Evolutionary conservation across 371 early-diverging fungal species (phyloP).

Genomic region (Rhizomucor pusillus): DNA sequence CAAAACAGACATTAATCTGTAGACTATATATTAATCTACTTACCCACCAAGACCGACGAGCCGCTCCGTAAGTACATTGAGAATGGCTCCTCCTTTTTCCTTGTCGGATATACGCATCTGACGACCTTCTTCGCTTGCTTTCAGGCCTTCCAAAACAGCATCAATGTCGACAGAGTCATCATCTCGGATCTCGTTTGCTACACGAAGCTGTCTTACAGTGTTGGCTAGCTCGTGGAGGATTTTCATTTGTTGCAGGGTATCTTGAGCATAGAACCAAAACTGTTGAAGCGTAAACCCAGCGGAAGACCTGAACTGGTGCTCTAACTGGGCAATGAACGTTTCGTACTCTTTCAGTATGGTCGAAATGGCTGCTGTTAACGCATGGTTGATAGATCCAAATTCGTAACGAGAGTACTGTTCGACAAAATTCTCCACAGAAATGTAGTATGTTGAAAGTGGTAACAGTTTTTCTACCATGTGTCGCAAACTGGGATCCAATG

Average conservation of each 20-base stretch:
- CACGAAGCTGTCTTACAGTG: conserved; percentile 41
- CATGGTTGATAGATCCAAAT: conserved; percentile 88
- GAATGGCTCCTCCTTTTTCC: conserved; percentile 62
- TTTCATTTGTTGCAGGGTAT: conserved; percentile 64
- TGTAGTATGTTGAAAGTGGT: conserved; percentile 74
- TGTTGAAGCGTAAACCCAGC: conserved; percentile 84
- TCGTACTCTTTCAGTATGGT: conserved; percentile 77
- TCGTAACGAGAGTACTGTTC: conserved; percentile 70
- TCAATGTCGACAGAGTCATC: conserved; percentile 31
- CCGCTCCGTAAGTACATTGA: conserved; percentile 61
- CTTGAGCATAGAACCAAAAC: conserved; percentile 85
- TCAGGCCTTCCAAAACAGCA: conserved; percentile 49
- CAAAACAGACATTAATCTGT: not conserved
- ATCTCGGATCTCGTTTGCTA: not conserved
- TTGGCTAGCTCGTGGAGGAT: conserved; percentile 63
- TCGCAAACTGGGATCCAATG: conserved; percentile 72
- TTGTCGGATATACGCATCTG: conserved; percentile 43
- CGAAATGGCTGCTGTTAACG: conserved; percentile 80
- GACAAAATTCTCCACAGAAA: conserved; percentile 71
- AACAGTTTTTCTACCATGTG: conserved; percentile 74
- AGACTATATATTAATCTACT: conserved; percentile 1
- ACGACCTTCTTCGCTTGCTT: conserved; percentile 27
- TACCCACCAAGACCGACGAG: conserved; percentile 67
- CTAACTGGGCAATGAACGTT: conserved; percentile 86
- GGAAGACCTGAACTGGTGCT: conserved; percentile 75